Percentiles rank a stretch among this genome's conserved stretches.
Evolutionary conservation across 768 basidiomycete species (phyloP).

Genomic region (Pleurotus eryngii): DNA sequence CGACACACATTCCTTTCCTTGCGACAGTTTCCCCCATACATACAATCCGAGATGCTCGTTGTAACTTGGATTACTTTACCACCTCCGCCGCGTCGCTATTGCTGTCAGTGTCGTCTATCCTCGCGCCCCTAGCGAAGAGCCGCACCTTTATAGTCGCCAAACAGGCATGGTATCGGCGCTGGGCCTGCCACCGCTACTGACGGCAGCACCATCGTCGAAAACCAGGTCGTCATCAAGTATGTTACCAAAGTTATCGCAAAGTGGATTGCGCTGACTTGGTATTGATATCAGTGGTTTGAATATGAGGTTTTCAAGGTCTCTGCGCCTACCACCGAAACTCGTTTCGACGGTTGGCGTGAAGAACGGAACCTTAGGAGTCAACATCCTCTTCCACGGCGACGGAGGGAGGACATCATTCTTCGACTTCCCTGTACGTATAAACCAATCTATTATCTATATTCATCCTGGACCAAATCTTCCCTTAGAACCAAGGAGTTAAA

Average conservation of each 20-base stretch:
- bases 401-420: slow-evolving; percentile 18
- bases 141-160: background rate
- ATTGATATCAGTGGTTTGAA: slow-evolving; percentile 3
- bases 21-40: background rate
- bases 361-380: slow-evolving; percentile 7
- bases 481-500: slow-evolving; percentile 19
- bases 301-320: slow-evolving; percentile 12
- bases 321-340: slow-evolving; percentile 8
- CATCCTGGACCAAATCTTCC: background rate
- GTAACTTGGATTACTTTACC: background rate
- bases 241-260: no score
- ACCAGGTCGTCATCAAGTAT: slow-evolving; percentile 11
- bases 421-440: slow-evolving; percentile 17
- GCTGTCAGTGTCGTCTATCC: background rate
- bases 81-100: background rate
- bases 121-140: background rate
- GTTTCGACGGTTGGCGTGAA: slow-evolving; percentile 2
- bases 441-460: background rate
- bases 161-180: slow-evolving; percentile 1
- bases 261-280: no score
- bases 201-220: slow-evolving; percentile 9
- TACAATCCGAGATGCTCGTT: background rate
- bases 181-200: slow-evolving; percentile 8
- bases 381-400: slow-evolving; percentile 16
- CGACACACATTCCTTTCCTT: background rate